These are phyloP conservation scores for Yamadazyma triangularis DNA, from an alignment of 1,139 yeast genomes.

Conservation along the genomic window DNA sequence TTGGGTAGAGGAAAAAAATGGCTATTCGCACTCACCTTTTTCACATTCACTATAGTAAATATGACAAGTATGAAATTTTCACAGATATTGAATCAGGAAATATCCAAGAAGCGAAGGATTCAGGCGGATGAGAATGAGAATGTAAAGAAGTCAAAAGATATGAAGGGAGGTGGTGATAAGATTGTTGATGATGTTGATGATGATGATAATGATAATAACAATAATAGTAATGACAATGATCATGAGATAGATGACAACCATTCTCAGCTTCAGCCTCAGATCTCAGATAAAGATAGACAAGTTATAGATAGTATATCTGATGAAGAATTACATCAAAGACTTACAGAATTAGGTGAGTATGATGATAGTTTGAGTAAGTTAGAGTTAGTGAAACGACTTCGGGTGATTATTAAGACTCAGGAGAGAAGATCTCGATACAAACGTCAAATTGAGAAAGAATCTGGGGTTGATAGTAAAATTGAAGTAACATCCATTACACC, in stretches of 20 bases:
- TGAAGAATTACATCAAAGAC: constrained; percentile 17
- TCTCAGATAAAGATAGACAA: constrained; percentile 2
- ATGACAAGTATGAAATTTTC: constrained; percentile 34
- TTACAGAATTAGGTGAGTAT: constrained; percentile 17
- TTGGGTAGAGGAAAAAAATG: too few relatives aligned
- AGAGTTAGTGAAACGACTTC: constrained; percentile 24
- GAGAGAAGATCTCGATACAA: constrained; percentile 8
- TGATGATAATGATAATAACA: neutral
- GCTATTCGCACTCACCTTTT: too few relatives aligned
- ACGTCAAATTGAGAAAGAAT: constrained; percentile 13
- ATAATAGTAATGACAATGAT: neutral
- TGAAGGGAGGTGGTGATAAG: neutral
- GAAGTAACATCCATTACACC: constrained; percentile 32
- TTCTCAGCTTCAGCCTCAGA: neutral
- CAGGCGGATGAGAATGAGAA: constrained; percentile 1
- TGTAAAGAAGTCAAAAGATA: neutral
- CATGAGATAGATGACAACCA: neutral
- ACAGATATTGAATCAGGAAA: constrained; percentile 29
- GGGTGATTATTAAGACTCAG: constrained; percentile 11
- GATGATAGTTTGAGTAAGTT: constrained; percentile 15
- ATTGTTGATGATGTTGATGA: neutral
- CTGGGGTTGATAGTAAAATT: constrained; percentile 21
- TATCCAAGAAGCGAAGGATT: constrained; percentile 24
- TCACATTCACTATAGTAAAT: constrained; percentile 1
- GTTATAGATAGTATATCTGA: constrained; percentile 14